These are phyloP conservation scores for Phlegmacium glaucopus DNA, from an alignment of 768 basidiomycete species.

Conservation along the genomic window DNA sequence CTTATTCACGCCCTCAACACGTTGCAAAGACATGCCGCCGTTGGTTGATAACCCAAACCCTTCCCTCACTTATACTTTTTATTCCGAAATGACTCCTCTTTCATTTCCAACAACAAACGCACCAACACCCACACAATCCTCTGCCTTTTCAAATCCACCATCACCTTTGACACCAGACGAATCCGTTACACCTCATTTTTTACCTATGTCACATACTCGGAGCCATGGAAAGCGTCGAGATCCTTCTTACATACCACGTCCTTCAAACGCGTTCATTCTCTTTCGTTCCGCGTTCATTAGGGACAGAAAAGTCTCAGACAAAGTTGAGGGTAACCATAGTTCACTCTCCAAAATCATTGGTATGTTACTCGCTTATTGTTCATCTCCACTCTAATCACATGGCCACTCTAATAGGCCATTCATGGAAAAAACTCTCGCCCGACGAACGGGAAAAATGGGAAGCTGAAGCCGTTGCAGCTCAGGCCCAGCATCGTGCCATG, in stretches of 20 bases:
- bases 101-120: constrained; percentile 37
- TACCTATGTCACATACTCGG: constrained; percentile 31
- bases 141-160: constrained; percentile 18
- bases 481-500: constrained; percentile 66
- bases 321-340: constrained; percentile 78
- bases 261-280: constrained; percentile 84
- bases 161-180: constrained; percentile 18
- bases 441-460: constrained; percentile 76
- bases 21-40: constrained; percentile 46
- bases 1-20: constrained; percentile 24
- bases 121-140: constrained; percentile 18
- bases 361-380: constrained; percentile 25
- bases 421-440: constrained; percentile 68
- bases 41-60: constrained; percentile 52
- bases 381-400: constrained; percentile 6
- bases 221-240: constrained; percentile 64
- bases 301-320: constrained; percentile 68
- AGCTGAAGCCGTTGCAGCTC: constrained; percentile 65
- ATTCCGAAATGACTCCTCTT: constrained; percentile 54
- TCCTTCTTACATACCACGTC: constrained; percentile 75
- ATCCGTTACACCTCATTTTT: constrained; percentile 13
- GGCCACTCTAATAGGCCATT: constrained; percentile 46
- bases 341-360: constrained; percentile 82
- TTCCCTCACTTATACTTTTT: constrained; percentile 60
- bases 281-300: constrained; percentile 78